Base-by-base conservation (phyloP, 345 rosid genomes). In the Microthlaspi erraticum region DNA sequence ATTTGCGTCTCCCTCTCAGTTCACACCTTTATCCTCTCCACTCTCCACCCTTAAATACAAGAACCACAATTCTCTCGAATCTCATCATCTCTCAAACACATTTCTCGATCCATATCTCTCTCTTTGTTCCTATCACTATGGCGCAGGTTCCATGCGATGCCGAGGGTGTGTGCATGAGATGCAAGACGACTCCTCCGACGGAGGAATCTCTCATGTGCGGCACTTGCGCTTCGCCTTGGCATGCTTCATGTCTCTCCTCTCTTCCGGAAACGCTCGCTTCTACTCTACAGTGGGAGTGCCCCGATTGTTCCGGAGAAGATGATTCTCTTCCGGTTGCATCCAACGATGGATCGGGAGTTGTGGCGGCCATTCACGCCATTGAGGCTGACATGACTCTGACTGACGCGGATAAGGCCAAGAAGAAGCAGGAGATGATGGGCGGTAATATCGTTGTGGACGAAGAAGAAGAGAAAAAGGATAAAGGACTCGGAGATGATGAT, bases 61-160 rank as follows among this genome's bases (percentile, higher is more conserved):
- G n/a, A n/a, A n/a, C n/a, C n/a, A n/a, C n/a, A n/a, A n/a, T n/a
- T n/a, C n/a, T n/a, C n/a, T n/a, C n/a, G n/a, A n/a, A n/a, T n/a
- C n/a, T n/a, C n/a, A n/a, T n/a, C n/a, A n/a, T n/a, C n/a, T n/a
- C n/a, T n/a, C n/a, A n/a, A n/a, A n/a, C n/a, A n/a, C n/a, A n/a
- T n/a, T n/a, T n/a, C n/a, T n/a, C n/a, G n/a, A n/a, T n/a, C n/a
- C n/a, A n/a, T n/a, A n/a, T n/a, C n/a, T n/a, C n/a, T n/a, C n/a
- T n/a, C n/a, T n/a, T n/a, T n/a, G n/a, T n/a, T n/a, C n/a, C n/a
- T n/a, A n/a, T n/a, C n/a, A n/a, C n/a, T n/a, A 81, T 84, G 91
- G 86, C 83, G 49, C 85, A 88, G 73, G 80, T 90, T 1, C 94
- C 97, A n/a, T n/a, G n/a, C n/a, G n/a, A n/a, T n/a, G n/a, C n/a